phyloP scores from a whole-genome alignment of 495 filamentous ascomycete genomes.

The Evansstolkia leycettana region DNA sequence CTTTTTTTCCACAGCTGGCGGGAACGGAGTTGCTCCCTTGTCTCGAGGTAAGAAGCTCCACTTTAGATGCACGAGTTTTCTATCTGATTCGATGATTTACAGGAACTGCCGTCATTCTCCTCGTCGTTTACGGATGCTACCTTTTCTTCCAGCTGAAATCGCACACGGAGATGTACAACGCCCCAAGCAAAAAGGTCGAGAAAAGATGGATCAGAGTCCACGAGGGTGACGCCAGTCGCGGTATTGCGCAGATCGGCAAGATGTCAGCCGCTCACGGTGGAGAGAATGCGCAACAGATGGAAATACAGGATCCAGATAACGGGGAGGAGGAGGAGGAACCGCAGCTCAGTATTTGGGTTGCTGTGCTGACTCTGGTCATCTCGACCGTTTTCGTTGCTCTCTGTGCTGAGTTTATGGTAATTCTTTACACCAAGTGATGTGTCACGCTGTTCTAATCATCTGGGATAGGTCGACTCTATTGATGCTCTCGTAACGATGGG shows the following conservation, averaged over 20 bases:
- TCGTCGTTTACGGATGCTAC: constrained; percentile 66
- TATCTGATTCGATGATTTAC: too few relatives aligned
- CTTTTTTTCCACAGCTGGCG: constrained; percentile 9
- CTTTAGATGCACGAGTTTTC: background rate
- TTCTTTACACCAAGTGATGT: background rate
- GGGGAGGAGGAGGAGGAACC: constrained; percentile 57
- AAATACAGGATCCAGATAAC: constrained; percentile 35
- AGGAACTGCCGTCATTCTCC: constrained; percentile 61
- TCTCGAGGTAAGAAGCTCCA: constrained; percentile 24
- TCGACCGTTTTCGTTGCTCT: constrained; percentile 74
- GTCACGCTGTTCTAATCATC: background rate
- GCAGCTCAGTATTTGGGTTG: constrained; percentile 55
- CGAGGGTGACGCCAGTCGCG: constrained; percentile 47
- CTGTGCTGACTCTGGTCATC: constrained; percentile 53
- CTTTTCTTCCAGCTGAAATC: constrained; percentile 75
- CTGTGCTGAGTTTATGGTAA: constrained; percentile 80
- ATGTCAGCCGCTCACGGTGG: constrained; percentile 32
- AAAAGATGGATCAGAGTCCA: constrained; percentile 37
- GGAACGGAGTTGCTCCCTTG: constrained; percentile 14
- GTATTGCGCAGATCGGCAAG: constrained; percentile 48
- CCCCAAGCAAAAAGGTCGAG: constrained; percentile 55
- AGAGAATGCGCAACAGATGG: constrained; percentile 29
- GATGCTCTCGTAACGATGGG: constrained; percentile 47
- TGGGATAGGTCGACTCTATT: constrained; percentile 50
- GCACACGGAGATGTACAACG: constrained; percentile 62